These are phyloP conservation scores for Pseudoscleropodium purum DNA, from an alignment of 225 moss, liverwort and hornwort genomes.

Conservation along the genomic window DNA sequence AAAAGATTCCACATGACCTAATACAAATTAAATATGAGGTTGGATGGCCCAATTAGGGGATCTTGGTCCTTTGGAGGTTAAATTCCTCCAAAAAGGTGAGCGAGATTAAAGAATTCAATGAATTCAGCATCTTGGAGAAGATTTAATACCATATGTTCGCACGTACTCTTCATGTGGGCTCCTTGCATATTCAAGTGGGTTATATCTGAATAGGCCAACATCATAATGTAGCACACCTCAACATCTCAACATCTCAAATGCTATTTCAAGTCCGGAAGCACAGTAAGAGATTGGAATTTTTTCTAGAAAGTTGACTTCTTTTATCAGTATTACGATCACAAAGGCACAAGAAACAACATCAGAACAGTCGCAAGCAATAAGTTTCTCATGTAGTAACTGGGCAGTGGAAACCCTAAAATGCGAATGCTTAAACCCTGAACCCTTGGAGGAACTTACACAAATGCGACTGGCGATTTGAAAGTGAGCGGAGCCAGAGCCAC, in stretches of 20 bases:
- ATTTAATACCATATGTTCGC: conserved; percentile 33
- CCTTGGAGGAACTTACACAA: conserved; percentile 23
- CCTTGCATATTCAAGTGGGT: conserved; percentile 49
- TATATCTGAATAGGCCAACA: conserved; percentile 31
- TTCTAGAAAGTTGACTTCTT: background rate
- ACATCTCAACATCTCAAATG: background rate
- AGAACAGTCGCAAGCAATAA: background rate
- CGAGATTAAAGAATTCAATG: background rate
- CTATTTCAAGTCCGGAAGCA: background rate
- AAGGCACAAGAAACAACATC: background rate
- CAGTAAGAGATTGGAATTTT: background rate
- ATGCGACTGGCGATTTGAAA: conserved; percentile 42
- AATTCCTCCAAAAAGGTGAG: background rate
- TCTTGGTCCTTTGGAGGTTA: background rate
- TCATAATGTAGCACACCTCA: background rate
- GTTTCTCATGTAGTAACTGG: background rate
- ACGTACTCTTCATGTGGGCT: conserved; percentile 49
- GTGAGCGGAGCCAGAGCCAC: conserved; percentile 30
- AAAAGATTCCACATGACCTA: background rate
- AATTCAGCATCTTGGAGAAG: background rate
- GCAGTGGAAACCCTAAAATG: background rate
- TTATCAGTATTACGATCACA: background rate
- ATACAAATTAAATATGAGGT: background rate
- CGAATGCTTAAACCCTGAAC: background rate
- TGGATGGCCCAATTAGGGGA: background rate